phyloP scores from a whole-genome alignment of 2,329 filamentous ascomycete genomes.

The Talaromyces sp. region DNA sequence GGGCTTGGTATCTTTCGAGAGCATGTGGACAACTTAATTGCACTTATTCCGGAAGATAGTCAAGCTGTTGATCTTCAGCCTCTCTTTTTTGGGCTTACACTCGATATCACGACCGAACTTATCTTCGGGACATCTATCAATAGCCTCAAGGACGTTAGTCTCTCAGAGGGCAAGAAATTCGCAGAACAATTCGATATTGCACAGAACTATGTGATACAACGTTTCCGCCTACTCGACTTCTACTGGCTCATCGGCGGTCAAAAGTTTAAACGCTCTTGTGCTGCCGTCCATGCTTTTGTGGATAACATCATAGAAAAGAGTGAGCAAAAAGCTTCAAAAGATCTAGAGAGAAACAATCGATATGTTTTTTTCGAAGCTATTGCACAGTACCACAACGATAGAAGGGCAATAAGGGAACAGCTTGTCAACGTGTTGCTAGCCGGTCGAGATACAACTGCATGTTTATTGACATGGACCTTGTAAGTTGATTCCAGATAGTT shows the following conservation, averaged over 20 bases:
- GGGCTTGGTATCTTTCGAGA: conserved; percentile 65
- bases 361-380: not conserved
- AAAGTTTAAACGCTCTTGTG: conserved; percentile 39
- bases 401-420: conserved; percentile 47
- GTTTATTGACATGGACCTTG: conserved; percentile 45
- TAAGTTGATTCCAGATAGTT: not conserved
- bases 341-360: not conserved
- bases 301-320: conserved; percentile 62
- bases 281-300: conserved; percentile 38
- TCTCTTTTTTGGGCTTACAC: conserved; percentile 62
- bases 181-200: conserved; percentile 36
- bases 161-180: conserved; percentile 36
- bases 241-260: conserved; percentile 41
- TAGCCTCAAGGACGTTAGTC: not conserved
- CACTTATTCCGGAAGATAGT: conserved; percentile 60
- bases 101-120: conserved; percentile 66
- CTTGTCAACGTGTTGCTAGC: conserved; percentile 52
- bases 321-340: conserved; percentile 28
- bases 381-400: conserved; percentile 42
- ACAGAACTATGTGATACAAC: conserved; percentile 30
- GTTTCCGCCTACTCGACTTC: conserved; percentile 30
- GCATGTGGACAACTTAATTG: conserved; percentile 58
- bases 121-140: conserved; percentile 58
- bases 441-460: conserved; percentile 53
- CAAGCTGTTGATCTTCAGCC: conserved; percentile 58